These are phyloP conservation scores for Penicillium lagena DNA, from an alignment of 495 filamentous ascomycete genomes.

Conservation along the genomic window DNA sequence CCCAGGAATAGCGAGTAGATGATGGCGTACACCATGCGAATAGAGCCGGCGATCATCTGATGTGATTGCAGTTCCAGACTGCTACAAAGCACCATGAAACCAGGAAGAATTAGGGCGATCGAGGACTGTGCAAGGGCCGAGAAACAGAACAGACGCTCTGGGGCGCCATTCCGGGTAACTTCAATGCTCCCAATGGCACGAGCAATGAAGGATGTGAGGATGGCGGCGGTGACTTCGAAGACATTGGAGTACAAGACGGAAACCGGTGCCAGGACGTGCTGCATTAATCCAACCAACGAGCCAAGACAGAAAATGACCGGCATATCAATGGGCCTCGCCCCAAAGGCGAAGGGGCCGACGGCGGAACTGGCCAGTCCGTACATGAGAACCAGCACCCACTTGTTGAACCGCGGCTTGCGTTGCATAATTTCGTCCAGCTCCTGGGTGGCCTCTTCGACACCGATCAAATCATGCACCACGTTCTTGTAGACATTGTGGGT, in stretches of 20 bases:
- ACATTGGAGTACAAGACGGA: conserved; percentile 79
- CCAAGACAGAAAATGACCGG: conserved; percentile 83
- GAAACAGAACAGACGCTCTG: conserved; percentile 73
- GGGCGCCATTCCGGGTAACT: conserved; percentile 36
- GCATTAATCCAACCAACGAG: conserved; percentile 71
- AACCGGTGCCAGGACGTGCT: conserved; percentile 69
- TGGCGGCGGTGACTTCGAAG: conserved; percentile 82
- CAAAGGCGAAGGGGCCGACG: conserved; percentile 83
- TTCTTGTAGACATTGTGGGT: conserved; percentile 90
- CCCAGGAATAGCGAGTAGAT: conserved; percentile 94
- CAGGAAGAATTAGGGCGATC: conserved; percentile 87
- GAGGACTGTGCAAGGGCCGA: conserved; percentile 85
- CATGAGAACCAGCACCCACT: conserved; percentile 67
- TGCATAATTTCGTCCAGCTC: conserved; percentile 63
- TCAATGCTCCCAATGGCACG: conserved; percentile 77
- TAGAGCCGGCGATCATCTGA: conserved; percentile 81
- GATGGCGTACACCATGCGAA: conserved; percentile 92
- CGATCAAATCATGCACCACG: conserved; percentile 80
- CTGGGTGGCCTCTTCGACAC: conserved; percentile 75
- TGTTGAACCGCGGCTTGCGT: conserved; percentile 57
- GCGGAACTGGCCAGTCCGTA: conserved; percentile 76
- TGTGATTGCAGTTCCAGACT: conserved; percentile 83
- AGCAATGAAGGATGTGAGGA: conserved; percentile 80
- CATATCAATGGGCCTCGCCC: conserved; percentile 78
- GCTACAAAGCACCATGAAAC: conserved; percentile 76